Evolutionary conservation across 352 stramenopile species (phyloP), one percentile per base, ranked within the genome.

Genomic region (Pythium aphanidermatum): DNA sequence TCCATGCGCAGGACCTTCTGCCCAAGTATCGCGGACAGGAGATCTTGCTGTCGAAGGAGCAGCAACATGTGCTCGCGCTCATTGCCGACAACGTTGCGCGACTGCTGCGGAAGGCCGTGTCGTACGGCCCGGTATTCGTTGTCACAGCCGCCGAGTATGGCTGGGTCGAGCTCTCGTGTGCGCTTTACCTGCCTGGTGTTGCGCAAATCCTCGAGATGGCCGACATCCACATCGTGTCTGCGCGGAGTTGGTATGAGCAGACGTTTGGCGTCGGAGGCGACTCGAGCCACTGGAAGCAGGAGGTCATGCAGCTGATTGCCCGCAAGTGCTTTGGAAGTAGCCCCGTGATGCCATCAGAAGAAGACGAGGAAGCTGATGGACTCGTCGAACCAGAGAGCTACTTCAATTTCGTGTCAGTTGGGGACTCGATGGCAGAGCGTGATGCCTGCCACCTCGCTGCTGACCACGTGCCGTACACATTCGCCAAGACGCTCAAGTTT

Each of bases 401-500:
- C 51, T 90, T 89, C 51, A 90, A 88, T 43, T 76, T 93, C 39
- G 53, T 93, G 14, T 93, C 81, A 6, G 58, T 93, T 9, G 81
- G 81, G 12, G 81, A 93, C 65, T 93, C 81, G 26, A 83, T 93
- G 72, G 81, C 81, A n/a, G 81, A 93, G 58, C 76, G 81, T 6
- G 78, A 93, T 42, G 81, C 81, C 17, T 93, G 81, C 55, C 83
- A 88, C 54, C 66, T 73, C 0, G 81, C 78, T 0, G 74, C 83
- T 2, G 62, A 77, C 11, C 64, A 65, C 24, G 76, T 91, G 12
- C 58, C 66, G 9, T 71, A 56, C 46, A 90, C 80, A 9, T 83
- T 90, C 16, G 81, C 81, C 41, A 93, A 93, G 70, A 91, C 81
- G 36, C 72, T 93, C 50, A 93, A 91, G 55, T 93, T 91, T 33